Conservation (phyloP, 768 basidiomycete genomes). For the Inosperma sp. region DNA sequence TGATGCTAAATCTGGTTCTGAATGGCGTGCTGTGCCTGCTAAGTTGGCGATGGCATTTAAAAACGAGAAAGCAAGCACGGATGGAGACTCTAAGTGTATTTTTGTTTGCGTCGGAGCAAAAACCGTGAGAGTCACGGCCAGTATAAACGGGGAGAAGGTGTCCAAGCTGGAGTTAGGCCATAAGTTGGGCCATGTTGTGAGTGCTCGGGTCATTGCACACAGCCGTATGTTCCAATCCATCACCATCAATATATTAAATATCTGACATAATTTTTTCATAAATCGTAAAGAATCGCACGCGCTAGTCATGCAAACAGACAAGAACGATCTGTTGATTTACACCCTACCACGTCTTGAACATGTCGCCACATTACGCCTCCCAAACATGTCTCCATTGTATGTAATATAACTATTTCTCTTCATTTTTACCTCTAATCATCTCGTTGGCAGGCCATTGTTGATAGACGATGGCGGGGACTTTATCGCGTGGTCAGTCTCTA, state of each 20-base stretch:
- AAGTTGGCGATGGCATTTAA: constrained; percentile 37
- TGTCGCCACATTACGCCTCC: constrained; percentile 43
- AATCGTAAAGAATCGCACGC: constrained; percentile 48
- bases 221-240: constrained; percentile 42
- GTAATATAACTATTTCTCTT: constrained; percentile 9
- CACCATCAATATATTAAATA: constrained; percentile 3
- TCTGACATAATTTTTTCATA: no score
- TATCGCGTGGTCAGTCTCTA: constrained; percentile 38
- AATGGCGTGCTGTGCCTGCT: constrained; percentile 40
- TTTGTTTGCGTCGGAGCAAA: constrained; percentile 43
- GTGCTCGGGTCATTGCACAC: constrained; percentile 54
- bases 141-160: constrained; percentile 63
- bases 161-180: constrained; percentile 61
- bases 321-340: constrained; percentile 47
- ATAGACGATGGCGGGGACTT: constrained; percentile 55
- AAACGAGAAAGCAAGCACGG: constrained; percentile 13
- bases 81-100: constrained; percentile 12
- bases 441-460: constrained; percentile 30
- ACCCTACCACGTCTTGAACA: constrained; percentile 61
- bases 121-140: constrained; percentile 50
- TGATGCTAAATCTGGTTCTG: constrained; percentile 47
- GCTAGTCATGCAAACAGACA: constrained; percentile 53
- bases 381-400: constrained; percentile 32
- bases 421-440: not conserved
- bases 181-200: constrained; percentile 47